These are phyloP conservation scores for Lecanicillium sp. DNA, from an alignment of 2,329 filamentous ascomycete genomes.

Conservation along the genomic window DNA sequence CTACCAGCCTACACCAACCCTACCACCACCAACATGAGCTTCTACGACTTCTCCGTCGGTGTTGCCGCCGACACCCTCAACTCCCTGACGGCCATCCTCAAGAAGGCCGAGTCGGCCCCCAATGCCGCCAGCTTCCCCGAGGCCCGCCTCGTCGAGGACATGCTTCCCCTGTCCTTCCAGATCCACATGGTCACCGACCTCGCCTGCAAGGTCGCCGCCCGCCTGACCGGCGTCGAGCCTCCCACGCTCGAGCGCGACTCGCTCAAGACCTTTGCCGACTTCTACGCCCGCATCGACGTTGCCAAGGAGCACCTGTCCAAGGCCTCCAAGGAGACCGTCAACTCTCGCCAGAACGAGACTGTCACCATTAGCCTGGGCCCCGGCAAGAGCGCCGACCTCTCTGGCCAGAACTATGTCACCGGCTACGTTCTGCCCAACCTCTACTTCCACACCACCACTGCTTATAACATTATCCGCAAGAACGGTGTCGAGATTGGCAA, in stretches of 20 bases:
- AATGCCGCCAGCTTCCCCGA: conserved; percentile 21
- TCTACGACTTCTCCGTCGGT: conserved; percentile 32
- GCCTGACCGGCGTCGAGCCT: conserved; percentile 23
- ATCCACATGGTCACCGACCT: conserved; percentile 23
- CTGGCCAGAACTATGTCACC: conserved; percentile 33
- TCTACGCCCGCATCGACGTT: conserved; percentile 24
- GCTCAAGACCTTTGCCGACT: conserved; percentile 25
- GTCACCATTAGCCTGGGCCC: conserved; percentile 24
- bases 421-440: conserved; percentile 50
- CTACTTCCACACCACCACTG: conserved; percentile 54
- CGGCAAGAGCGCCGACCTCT: conserved; percentile 17
- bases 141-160: conserved; percentile 30
- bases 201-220: conserved; percentile 23
- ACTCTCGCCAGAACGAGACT: conserved; percentile 19
- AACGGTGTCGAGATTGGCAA: conserved; percentile 58
- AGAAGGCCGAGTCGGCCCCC: conserved; percentile 26
- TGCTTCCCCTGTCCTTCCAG: conserved; percentile 36
- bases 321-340: conserved; percentile 24
- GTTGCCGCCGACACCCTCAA: conserved; percentile 22
- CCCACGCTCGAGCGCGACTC: conserved; percentile 16
- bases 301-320: conserved; percentile 21
- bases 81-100: conserved; percentile 25
- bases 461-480: conserved; percentile 53
- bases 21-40: conserved; percentile 22
- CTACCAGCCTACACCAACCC: conserved; percentile 2